Evolutionary conservation across 2,329 filamentous ascomycete species (phyloP).

Genomic region (Thelonectria olida): DNA sequence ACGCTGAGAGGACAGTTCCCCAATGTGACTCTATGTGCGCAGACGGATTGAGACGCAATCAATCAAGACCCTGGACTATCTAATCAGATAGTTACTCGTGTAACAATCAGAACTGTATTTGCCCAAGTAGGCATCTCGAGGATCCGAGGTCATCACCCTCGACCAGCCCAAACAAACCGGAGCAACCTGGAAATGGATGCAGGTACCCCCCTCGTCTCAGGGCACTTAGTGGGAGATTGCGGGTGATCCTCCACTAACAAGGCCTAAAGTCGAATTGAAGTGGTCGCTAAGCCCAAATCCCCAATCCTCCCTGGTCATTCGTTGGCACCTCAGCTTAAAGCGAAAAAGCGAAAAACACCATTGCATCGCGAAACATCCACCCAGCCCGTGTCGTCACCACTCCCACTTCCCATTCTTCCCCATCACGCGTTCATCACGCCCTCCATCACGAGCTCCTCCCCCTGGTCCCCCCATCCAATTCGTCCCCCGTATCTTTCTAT

Average conservation of each 20-base stretch:
- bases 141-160: too few species aligned
- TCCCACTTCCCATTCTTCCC: background rate
- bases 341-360: background rate
- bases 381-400: background rate
- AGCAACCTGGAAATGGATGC: background rate
- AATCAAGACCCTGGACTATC: too few species aligned
- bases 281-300: too few species aligned
- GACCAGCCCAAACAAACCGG: too few species aligned
- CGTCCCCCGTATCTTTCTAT: background rate
- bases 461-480: background rate
- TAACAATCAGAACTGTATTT: too few species aligned
- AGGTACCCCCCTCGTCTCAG: conserved; percentile 2
- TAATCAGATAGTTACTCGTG: too few species aligned
- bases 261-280: background rate
- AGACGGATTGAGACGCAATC: too few species aligned
- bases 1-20: background rate
- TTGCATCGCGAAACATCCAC: conserved; percentile 6
- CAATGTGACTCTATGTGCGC: too few species aligned
- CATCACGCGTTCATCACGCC: conserved; percentile 2
- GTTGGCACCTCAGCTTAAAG: background rate
- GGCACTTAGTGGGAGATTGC: background rate
- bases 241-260: conserved; percentile 3
- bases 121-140: too few species aligned
- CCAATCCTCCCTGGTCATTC: too few species aligned
- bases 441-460: conserved; percentile 1